A percentile compares a stretch with the other conserved stretches of the same genome.
phyloP scores from a whole-genome alignment of 176 grass and related monocot genomes.

The Triticum turgidum region DNA sequence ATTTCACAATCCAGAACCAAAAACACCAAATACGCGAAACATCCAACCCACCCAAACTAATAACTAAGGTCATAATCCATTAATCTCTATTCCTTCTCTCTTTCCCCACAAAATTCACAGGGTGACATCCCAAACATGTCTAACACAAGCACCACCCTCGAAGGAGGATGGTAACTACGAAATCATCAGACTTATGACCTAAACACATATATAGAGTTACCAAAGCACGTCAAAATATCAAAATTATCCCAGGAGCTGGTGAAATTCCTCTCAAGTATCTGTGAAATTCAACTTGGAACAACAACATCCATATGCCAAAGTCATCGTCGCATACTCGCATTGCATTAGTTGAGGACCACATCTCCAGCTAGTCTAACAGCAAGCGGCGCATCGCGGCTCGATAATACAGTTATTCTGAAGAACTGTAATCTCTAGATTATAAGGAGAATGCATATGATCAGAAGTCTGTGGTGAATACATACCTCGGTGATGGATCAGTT shows the following conservation, averaged over 20 bases:
- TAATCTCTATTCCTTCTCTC: background rate
- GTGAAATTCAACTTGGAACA: too few species aligned
- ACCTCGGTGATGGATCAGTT: too few species aligned
- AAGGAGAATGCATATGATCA: too few species aligned
- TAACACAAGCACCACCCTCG: background rate
- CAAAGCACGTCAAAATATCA: background rate
- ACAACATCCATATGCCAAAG: too few species aligned
- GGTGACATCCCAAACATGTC: background rate
- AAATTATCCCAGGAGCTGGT: background rate
- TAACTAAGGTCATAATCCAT: background rate
- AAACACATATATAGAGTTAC: background rate
- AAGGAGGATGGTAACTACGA: background rate
- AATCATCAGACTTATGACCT: background rate
- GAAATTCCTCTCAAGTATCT: background rate
- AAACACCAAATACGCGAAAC: background rate
- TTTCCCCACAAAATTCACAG: background rate
- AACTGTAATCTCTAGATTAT: too few species aligned
- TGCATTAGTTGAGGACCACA: too few species aligned
- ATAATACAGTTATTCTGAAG: too few species aligned
- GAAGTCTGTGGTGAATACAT: too few species aligned
- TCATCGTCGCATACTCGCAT: too few species aligned
- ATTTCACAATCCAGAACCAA: background rate
- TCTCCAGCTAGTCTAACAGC: too few species aligned
- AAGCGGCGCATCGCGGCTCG: too few species aligned
- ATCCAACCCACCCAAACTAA: background rate